Evolutionary conservation across 2,329 filamentous ascomycete genomes (phyloP).

Genomic region (Capronia americana): DNA sequence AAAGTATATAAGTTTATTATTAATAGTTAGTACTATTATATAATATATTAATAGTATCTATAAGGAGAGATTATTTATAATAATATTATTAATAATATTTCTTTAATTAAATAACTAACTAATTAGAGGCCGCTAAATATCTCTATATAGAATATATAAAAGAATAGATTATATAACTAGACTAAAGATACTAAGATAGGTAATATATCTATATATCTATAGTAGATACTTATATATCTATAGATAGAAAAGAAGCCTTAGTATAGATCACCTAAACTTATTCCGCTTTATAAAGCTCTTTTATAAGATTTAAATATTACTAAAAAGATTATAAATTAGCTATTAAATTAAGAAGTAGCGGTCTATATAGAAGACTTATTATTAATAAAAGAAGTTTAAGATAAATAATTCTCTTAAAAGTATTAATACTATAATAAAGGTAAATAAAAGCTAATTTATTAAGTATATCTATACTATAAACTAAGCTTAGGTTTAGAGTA

Average conservation of each 20-base stretch:
- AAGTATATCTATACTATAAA: neutral
- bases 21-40: neutral
- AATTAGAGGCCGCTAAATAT: conserved; percentile 1
- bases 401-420: conserved; percentile 3
- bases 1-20: neutral
- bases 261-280: neutral
- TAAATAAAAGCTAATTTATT: conserved; percentile 1
- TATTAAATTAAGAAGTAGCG: conserved; percentile 1
- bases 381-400: neutral
- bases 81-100: neutral
- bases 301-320: conserved; percentile 9
- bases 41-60: neutral
- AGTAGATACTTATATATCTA: neutral
- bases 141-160: conserved; percentile 7
- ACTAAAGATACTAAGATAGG: conserved; percentile 3
- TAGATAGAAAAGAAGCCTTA: neutral
- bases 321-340: conserved; percentile 3
- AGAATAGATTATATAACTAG: neutral
- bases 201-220: neutral
- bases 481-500: no score
- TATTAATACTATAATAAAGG: conserved; percentile 6
- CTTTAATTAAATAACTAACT: neutral
- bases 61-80: conserved; percentile 1
- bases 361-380: neutral
- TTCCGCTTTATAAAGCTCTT: neutral